Percentiles rank a stretch among this genome's conserved stretches.
Evolutionary conservation across 352 stramenopile genomes (phyloP).

Genomic region (Phytophthora melonis): DNA sequence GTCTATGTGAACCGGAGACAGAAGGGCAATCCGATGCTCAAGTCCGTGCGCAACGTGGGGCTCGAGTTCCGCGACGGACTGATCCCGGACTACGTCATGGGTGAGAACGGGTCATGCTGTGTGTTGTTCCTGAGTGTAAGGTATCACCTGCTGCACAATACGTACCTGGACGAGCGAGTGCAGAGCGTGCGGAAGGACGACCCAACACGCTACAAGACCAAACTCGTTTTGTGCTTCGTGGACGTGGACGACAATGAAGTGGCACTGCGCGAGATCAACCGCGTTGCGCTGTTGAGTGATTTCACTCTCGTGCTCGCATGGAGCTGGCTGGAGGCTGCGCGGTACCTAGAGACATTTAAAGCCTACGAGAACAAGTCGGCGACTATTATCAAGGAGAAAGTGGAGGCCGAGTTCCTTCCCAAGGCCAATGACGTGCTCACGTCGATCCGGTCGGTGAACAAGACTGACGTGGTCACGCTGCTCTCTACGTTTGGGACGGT

Average conservation of each 20-base stretch:
- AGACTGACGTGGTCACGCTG: conserved; percentile 95
- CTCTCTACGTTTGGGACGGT: conserved; percentile 93
- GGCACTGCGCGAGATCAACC: conserved; percentile 94
- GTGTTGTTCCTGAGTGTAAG: conserved; percentile 93
- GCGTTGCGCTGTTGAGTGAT: conserved; percentile 90
- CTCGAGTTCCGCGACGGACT: conserved; percentile 92
- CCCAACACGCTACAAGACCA: conserved; percentile 78
- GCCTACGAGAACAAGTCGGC: conserved; percentile 96
- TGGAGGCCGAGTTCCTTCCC: conserved; percentile 91
- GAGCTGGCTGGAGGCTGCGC: conserved; percentile 93
- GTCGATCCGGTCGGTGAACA: conserved; percentile 94
- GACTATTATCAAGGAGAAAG: conserved; percentile 94
- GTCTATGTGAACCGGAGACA: conserved; percentile 89
- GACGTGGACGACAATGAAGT: conserved; percentile 96
- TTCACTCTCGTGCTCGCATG: conserved; percentile 95
- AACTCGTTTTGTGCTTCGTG: conserved; percentile 95
- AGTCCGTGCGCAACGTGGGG: conserved; percentile 94
- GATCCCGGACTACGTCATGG: conserved; percentile 95
- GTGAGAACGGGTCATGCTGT: conserved; percentile 72
- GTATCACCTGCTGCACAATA: conserved; percentile 90
- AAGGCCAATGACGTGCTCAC: conserved; percentile 94
- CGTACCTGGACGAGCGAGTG: conserved; percentile 94
- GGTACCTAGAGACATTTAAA: conserved; percentile 98
- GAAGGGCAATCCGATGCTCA: conserved; percentile 94
- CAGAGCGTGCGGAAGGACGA: conserved; percentile 88